A percentile compares a stretch with the other conserved stretches of the same genome.
phyloP scores from a whole-genome alignment of 2,329 filamentous ascomycete genomes.

The Ascochyta fabae region DNA sequence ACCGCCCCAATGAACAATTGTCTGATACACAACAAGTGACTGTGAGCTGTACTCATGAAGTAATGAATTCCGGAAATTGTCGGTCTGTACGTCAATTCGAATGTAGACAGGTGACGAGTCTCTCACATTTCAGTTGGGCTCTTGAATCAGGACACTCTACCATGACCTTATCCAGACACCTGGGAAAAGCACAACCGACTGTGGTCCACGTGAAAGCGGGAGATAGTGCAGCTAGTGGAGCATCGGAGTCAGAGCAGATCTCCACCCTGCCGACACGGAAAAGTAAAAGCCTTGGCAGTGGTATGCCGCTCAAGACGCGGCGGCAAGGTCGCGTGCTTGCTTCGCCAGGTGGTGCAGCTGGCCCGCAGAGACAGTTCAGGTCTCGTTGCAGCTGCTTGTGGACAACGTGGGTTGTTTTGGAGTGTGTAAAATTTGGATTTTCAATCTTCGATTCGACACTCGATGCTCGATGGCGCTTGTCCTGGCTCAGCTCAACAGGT shows the following conservation, averaged over 20 bases:
- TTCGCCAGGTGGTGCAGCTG: neutral
- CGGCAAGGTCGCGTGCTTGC: neutral
- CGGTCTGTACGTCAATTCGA: neutral
- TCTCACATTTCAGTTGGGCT: neutral
- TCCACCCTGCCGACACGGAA: constrained; percentile 3
- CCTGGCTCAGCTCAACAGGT: neutral
- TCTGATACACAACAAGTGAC: neutral
- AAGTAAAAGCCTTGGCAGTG: neutral
- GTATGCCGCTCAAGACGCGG: neutral
- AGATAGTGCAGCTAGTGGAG: neutral
- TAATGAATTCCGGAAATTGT: neutral
- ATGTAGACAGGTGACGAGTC: neutral
- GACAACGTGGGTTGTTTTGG: neutral
- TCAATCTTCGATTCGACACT: neutral
- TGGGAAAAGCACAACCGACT: neutral
- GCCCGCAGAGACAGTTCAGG: neutral
- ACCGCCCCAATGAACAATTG: neutral
- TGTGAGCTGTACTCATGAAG: neutral
- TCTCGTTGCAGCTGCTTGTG: neutral
- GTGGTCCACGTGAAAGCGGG: neutral
- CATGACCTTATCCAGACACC: neutral
- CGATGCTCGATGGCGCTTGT: constrained; percentile 3
- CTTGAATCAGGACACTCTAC: neutral
- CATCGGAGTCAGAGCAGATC: neutral
- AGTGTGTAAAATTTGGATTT: neutral